These are phyloP conservation scores for Teratosphaeria epicoccoides DNA, from an alignment of 2,329 filamentous ascomycete genomes.

Conservation along the genomic window DNA sequence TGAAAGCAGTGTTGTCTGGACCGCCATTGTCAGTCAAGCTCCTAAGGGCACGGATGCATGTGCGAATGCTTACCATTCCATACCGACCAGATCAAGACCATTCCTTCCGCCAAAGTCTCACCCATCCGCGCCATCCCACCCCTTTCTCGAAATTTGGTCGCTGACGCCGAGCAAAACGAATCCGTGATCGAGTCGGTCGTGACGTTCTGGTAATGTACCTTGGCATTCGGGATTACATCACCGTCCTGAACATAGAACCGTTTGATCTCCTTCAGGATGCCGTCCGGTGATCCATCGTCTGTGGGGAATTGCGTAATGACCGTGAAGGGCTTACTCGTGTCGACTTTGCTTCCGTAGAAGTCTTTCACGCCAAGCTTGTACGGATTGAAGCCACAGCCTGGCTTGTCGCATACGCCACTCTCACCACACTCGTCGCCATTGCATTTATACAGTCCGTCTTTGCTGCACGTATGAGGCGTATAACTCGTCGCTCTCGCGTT, in stretches of 20 bases:
- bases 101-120: slow-evolving; percentile 44
- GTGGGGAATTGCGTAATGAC: slow-evolving; percentile 59
- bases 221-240: slow-evolving; percentile 46
- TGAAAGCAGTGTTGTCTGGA: slow-evolving; percentile 22
- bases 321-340: slow-evolving; percentile 47
- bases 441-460: slow-evolving; percentile 40
- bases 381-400: slow-evolving; percentile 56
- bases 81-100: slow-evolving; percentile 55
- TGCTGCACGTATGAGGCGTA: slow-evolving; percentile 55
- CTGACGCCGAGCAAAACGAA: slow-evolving; percentile 41
- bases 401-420: slow-evolving; percentile 52
- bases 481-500: slow-evolving; percentile 54
- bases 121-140: slow-evolving; percentile 49
- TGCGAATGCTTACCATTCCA: slow-evolving; percentile 46
- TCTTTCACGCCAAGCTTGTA: slow-evolving; percentile 62
- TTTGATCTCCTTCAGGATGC: slow-evolving; percentile 49
- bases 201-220: slow-evolving; percentile 30
- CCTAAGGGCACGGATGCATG: no score
- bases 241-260: slow-evolving; percentile 57
- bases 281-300: slow-evolving; percentile 37
- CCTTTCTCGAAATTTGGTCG: slow-evolving; percentile 37
- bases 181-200: slow-evolving; percentile 47
- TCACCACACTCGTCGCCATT: slow-evolving; percentile 47
- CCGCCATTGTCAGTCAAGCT: no score
- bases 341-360: slow-evolving; percentile 40